Conservation (phyloP, 805 yeast genomes). For the Starmerella bacillaris region DNA sequence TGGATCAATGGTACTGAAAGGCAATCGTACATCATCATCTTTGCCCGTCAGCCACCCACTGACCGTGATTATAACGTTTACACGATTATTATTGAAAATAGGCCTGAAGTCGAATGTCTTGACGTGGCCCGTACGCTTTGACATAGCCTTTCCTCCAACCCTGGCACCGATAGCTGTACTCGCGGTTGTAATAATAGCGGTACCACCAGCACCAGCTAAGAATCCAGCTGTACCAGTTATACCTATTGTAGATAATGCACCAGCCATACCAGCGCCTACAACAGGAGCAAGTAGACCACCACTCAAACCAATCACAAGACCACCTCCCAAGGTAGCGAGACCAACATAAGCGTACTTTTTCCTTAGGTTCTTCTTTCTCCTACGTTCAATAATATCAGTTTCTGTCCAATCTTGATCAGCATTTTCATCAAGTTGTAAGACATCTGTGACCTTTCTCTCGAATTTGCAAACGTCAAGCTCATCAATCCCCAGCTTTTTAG, state of each 20-base stretch:
- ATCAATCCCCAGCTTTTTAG: conserved; percentile 38
- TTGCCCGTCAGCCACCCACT: conserved; percentile 97
- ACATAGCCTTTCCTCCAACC: conserved; percentile 75
- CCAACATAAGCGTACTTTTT: conserved; percentile 75
- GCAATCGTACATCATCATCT: conserved; percentile 87
- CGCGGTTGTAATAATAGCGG: conserved; percentile 80
- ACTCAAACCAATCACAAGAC: conserved; percentile 78
- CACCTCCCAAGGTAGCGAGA: conserved; percentile 90
- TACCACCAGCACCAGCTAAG: conserved; percentile 91
- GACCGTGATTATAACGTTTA: conserved; percentile 72
- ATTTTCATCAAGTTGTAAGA: conserved; percentile 71
- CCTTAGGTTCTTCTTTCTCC: conserved; percentile 47
- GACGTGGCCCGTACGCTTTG: conserved; percentile 74
- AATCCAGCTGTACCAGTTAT: conserved; percentile 85
- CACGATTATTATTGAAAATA: conserved; percentile 72
- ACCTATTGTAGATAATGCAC: conserved; percentile 89
- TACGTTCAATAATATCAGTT: conserved; percentile 43
- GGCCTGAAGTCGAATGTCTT: conserved; percentile 89
- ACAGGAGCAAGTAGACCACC: conserved; percentile 95
- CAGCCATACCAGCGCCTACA: conserved; percentile 95
- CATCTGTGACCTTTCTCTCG: conserved; percentile 77
- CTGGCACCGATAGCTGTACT: conserved; percentile 83
- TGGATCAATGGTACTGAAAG: conserved; percentile 92
- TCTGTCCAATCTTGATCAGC: conserved; percentile 67
- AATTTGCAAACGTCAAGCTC: conserved; percentile 67